phyloP scores from a whole-genome alignment of 805 yeast genomes.

The Debaryomyces tyrocola region DNA sequence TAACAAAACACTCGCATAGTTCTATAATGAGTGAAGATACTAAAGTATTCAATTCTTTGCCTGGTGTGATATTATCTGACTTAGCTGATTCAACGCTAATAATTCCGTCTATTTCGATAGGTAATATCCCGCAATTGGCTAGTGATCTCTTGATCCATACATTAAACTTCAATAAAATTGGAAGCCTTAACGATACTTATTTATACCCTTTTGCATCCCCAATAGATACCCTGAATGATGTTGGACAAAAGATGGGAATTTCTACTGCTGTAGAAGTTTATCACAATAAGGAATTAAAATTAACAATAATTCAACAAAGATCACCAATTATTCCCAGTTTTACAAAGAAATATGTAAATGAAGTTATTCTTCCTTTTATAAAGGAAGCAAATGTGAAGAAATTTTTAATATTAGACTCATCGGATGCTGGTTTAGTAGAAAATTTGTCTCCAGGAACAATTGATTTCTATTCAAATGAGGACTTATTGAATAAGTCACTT shows the following conservation, averaged over 20 bases:
- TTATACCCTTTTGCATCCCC: slow-evolving; percentile 87
- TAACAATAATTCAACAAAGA: slow-evolving; percentile 75
- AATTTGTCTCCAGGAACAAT: slow-evolving; percentile 19
- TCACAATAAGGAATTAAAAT: slow-evolving; percentile 33
- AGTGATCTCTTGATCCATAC: slow-evolving; percentile 72
- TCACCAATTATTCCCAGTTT: slow-evolving; percentile 79
- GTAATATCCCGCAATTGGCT: slow-evolving; percentile 86
- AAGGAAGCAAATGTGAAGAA: slow-evolving; percentile 36
- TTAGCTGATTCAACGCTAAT: slow-evolving; percentile 44
- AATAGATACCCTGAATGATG: slow-evolving; percentile 41
- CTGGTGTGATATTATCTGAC: not conserved
- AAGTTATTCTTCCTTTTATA: slow-evolving; percentile 53
- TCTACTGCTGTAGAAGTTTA: slow-evolving; percentile 71
- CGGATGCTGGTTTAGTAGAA: slow-evolving; percentile 58
- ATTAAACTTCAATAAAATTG: slow-evolving; percentile 51
- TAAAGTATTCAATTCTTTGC: not conserved
- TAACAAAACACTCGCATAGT: not conserved
- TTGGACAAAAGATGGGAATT: slow-evolving; percentile 31
- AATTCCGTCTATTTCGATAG: slow-evolving; percentile 80
- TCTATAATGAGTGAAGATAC: not conserved
- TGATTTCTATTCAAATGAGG: slow-evolving; percentile 29
- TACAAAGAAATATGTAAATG: slow-evolving; percentile 47
- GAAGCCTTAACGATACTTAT: slow-evolving; percentile 55
- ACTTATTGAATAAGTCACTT: slow-evolving; percentile 29
- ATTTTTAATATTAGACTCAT: slow-evolving; percentile 67